Base-by-base conservation (phyloP, 1,284 basidiomycete species). In the Psilocybe mexicana region DNA sequence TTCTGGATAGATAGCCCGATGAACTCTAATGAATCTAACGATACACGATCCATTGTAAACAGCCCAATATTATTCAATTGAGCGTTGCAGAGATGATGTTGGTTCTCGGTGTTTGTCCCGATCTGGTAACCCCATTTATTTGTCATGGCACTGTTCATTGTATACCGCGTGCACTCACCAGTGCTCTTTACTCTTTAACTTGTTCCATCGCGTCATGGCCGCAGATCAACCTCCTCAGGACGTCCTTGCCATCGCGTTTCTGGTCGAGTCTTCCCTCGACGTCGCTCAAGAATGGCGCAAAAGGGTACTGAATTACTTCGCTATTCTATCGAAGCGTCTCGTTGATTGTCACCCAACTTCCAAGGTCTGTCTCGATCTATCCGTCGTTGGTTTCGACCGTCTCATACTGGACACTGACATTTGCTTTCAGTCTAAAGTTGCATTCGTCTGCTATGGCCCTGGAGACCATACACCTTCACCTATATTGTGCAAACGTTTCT, bases 181-280 rank as follows among this genome's bases (percentile, higher is more conserved):
- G 4, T 33, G 30, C 5, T 8, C 30, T 33, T 33, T 6, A 33
- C 4, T 48, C 25, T 54, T 44, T 43, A 23, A 14, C 44, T 14
- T 28, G 26, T 12, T 40, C 42, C 54, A 45, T 45, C 30, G 30
- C 4, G 6, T 52, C 43, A 63, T 63, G 62, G 53, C 61, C 12
- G 25, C 48, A 33, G 60, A 61, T 24, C 48, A 48, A 36, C 24
- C 51, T 7, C 35, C 44, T 18, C 43, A 43, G 14, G 61, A 64
- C 25, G 18, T 47, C n/a, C 66, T 83, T 50, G 83, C 83, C 10
- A 72, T 90, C 25, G 82, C 78, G 0, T 79, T 84, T 57, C 79
- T 91, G 51, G 74, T 87, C 48, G 88, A 91, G 55, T 80, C 86
- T 2, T 90, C 88, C 6, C 69, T 84, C 2, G 63, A 76, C 0